Evolutionary conservation across 2,329 filamentous ascomycete genomes (phyloP), one percentile per base, ranked within the genome.

Genomic region (Colletotrichum plurivorum): DNA sequence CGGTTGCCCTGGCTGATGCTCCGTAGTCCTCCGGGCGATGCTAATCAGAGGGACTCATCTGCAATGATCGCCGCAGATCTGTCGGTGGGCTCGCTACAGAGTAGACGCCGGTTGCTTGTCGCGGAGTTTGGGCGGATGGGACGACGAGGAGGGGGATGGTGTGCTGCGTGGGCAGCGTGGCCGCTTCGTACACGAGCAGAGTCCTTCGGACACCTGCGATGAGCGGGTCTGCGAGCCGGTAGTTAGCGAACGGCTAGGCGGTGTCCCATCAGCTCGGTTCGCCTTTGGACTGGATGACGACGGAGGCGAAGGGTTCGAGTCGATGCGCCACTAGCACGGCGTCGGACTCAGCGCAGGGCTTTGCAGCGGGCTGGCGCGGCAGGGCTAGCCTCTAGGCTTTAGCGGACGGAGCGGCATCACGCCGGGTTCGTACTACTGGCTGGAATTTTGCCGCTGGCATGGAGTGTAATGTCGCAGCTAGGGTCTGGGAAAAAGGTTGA

Each of bases 191-290:
- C 13, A 60, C 54, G 16, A 25, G 51, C 46, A 45, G 62, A 41
- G 49, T 60, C 31, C 43, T 39, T 9, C 27, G 49, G 27, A 43
- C 36, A 66, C 43, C 36, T 46, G 36, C 27, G 57, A 52, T 25
- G 45, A 36, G 66, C 66, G 49, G 62, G 55, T 69, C 66, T 25
- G 43, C 31, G 20, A 54, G 41, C 62, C 61, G 62, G 55, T 55
- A 65, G 46, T 64, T 68, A 57, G 55, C 18, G 43, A 62, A 56
- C 55, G 55, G 66, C 62, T 69, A 65, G 66, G 59, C 66, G 55
- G 62, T 52, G 66, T 69, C 49, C 62, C 66, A 56, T 69, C 66
- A 69, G 66, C 55, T 69, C 55, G 66, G 66, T 69, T 66, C 62
- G 62, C 41, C 46, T 59, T 13, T 48, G 51, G 27, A 49, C 43